Conservation (phyloP, 2,329 filamentous ascomycete genomes). For the Apiospora phragmitis region DNA sequence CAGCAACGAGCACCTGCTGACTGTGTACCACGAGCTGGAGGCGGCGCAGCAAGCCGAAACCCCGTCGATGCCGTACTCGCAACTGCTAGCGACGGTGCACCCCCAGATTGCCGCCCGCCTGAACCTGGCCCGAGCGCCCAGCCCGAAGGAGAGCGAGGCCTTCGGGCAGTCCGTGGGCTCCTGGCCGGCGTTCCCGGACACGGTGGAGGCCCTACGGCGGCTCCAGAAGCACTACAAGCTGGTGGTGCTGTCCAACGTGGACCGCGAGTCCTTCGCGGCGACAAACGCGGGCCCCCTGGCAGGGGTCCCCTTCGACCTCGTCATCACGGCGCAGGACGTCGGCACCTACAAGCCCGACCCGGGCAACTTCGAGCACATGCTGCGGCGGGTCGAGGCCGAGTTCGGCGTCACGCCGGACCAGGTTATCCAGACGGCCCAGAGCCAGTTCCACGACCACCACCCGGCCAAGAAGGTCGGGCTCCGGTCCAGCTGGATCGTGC, state of each 20-base stretch:
- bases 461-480: conserved; percentile 62
- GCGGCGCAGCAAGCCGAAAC: conserved; percentile 51
- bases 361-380: conserved; percentile 66
- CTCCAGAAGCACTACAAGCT: conserved; percentile 56
- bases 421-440: conserved; percentile 64
- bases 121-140: conserved; percentile 30
- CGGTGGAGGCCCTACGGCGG: conserved; percentile 49
- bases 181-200: conserved; percentile 62
- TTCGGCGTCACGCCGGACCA: conserved; percentile 54
- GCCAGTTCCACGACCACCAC: conserved; percentile 69
- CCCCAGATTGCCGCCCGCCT: conserved; percentile 45
- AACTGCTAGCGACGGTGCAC: conserved; percentile 54
- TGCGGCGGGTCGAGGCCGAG: conserved; percentile 51
- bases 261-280: conserved; percentile 49
- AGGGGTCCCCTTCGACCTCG: conserved; percentile 55
- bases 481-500: conserved; percentile 57
- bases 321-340: conserved; percentile 70
- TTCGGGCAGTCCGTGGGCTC: conserved; percentile 52
- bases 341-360: conserved; percentile 70
- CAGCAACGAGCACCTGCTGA: conserved; percentile 32
- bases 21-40: conserved; percentile 36
- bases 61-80: conserved; percentile 58
- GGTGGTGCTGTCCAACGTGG: conserved; percentile 61
- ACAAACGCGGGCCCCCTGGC: conserved; percentile 47
- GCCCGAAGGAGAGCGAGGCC: conserved; percentile 39